These are phyloP conservation scores for Ilex asprella DNA, from an alignment of 257 asterid genomes.

Conservation along the genomic window DNA sequence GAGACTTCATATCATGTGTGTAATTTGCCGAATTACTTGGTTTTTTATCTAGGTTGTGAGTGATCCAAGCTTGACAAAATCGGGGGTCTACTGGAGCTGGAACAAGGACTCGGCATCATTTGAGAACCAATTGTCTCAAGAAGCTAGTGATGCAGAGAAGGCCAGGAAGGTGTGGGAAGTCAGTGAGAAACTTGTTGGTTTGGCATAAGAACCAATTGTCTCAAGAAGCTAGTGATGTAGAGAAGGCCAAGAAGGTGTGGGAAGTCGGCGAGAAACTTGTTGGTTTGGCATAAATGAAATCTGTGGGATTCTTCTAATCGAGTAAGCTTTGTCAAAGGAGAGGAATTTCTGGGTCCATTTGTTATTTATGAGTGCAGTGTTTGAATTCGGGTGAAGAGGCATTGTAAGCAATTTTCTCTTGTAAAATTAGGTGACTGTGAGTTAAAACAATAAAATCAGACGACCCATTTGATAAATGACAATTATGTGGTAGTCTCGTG, in stretches of 20 bases:
- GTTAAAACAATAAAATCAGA: neutral
- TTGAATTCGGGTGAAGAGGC: neutral
- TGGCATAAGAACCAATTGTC: conserved; percentile 79
- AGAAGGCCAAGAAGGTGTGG: conserved; percentile 84
- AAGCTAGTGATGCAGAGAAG: conserved; percentile 81
- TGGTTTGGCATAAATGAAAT: conserved; percentile 49
- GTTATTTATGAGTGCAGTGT: neutral
- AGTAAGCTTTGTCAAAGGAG: conserved; percentile 1
- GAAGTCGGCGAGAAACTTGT: conserved; percentile 90
- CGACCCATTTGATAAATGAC: neutral
- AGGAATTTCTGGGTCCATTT: neutral
- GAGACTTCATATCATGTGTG: too few relatives aligned
- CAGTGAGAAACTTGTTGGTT: conserved; percentile 92
- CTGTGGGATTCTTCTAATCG: neutral
- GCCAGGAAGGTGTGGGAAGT: conserved; percentile 87
- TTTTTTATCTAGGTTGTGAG: conserved; percentile 49
- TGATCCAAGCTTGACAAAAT: conserved; percentile 78
- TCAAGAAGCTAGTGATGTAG: conserved; percentile 77
- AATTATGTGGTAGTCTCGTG: too few relatives aligned
- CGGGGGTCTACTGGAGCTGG: conserved; percentile 99
- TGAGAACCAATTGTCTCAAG: conserved; percentile 74
- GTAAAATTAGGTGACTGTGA: neutral
- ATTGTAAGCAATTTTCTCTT: neutral
- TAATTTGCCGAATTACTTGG: too few relatives aligned
- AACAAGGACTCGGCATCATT: conserved; percentile 70